Conservation (phyloP, 2,329 filamentous ascomycete species). For the Colletotrichum chlorophyti region DNA sequence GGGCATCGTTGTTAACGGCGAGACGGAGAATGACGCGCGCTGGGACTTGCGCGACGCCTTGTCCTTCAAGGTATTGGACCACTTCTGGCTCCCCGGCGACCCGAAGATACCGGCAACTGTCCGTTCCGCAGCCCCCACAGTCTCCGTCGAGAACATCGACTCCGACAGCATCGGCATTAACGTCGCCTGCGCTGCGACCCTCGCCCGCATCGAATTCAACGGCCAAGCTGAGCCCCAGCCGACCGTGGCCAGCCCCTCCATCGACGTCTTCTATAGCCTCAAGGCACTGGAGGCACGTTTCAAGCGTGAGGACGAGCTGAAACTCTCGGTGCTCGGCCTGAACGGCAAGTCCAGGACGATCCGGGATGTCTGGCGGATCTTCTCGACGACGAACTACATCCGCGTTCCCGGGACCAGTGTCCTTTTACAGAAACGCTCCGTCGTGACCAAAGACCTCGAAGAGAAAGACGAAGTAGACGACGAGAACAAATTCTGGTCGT, state of each 20-base stretch:
- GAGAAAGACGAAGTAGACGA: constrained; percentile 28
- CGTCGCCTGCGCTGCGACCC: constrained; percentile 30
- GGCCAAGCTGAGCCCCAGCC: constrained; percentile 14
- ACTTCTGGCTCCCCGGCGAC: constrained; percentile 72
- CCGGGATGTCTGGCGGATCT: constrained; percentile 41
- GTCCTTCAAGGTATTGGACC: constrained; percentile 72
- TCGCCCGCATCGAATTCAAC: constrained; percentile 31
- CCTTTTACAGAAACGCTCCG: constrained; percentile 41
- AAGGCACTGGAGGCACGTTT: constrained; percentile 40
- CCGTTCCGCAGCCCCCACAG: constrained; percentile 18
- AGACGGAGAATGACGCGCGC: constrained; percentile 62
- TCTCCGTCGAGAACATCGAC: constrained; percentile 5
- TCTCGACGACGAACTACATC: constrained; percentile 40
- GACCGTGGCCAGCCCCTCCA: background rate
- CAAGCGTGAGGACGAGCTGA: constrained; percentile 34
- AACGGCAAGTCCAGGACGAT: constrained; percentile 46
- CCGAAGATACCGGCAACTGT: constrained; percentile 35
- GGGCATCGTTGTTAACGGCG: constrained; percentile 29
- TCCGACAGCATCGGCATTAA: constrained; percentile 33
- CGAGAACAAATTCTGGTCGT: constrained; percentile 30
- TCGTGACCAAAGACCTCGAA: constrained; percentile 24
- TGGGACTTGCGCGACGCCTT: constrained; percentile 75
- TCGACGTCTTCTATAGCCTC: constrained; percentile 31
- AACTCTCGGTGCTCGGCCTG: constrained; percentile 42
- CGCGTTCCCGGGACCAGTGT: constrained; percentile 45